Percentiles rank a stretch among this genome's conserved stretches.
Evolutionary conservation across 352 stramenopile genomes (phyloP).

Genomic region (Globisporangium parvum): DNA sequence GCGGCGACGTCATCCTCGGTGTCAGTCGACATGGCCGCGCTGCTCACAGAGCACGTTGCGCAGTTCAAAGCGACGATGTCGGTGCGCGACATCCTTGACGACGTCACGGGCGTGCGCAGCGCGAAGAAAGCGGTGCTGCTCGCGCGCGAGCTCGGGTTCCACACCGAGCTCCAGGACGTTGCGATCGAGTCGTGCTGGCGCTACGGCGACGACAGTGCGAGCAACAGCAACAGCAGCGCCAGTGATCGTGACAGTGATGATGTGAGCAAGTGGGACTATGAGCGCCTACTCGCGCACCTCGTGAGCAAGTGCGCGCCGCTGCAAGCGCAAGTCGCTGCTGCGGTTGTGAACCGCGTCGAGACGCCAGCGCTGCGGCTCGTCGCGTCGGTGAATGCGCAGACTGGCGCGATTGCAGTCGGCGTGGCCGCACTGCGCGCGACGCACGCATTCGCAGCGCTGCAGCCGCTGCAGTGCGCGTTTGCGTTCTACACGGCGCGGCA

Average conservation of each 20-base stretch:
- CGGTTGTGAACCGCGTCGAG: slow-evolving; percentile 17
- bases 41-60: slow-evolving; percentile 69
- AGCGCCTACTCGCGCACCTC: slow-evolving; percentile 51
- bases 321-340: slow-evolving; percentile 30
- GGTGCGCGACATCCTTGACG: slow-evolving; percentile 85
- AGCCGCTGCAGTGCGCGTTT: slow-evolving; percentile 65
- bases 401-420: slow-evolving; percentile 40
- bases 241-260: neutral
- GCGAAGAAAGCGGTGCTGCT: slow-evolving; percentile 91
- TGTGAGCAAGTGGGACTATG: slow-evolving; percentile 43
- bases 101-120: slow-evolving; percentile 87
- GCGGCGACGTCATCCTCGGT: slow-evolving; percentile 15
- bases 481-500: slow-evolving; percentile 77
- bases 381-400: slow-evolving; percentile 41
- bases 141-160: slow-evolving; percentile 90
- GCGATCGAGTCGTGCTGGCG: slow-evolving; percentile 45
- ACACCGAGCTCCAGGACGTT: slow-evolving; percentile 67
- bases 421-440: slow-evolving; percentile 32
- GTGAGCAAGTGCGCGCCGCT: slow-evolving; percentile 31
- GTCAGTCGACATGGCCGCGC: slow-evolving; percentile 42
- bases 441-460: slow-evolving; percentile 59
- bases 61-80: slow-evolving; percentile 41
- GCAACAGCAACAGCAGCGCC: slow-evolving; percentile 1
- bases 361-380: slow-evolving; percentile 44
- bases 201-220: slow-evolving; percentile 12